These are phyloP conservation scores for Castanea crenata DNA, from an alignment of 306 rosid species.

Conservation along the genomic window DNA sequence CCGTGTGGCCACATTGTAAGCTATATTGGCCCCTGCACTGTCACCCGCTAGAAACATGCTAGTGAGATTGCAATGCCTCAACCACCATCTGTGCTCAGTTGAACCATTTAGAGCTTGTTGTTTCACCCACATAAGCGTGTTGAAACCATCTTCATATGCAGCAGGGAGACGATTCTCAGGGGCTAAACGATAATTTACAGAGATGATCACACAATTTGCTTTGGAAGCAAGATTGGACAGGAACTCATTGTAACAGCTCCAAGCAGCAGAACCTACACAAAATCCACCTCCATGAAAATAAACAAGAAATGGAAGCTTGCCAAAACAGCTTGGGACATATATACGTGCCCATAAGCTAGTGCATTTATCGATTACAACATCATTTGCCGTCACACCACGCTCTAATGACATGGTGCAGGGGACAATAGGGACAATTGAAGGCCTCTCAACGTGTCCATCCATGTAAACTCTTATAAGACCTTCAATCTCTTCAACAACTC, in stretches of 20 bases:
- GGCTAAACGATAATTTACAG: slow-evolving; percentile 65
- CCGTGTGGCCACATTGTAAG: slow-evolving; percentile 58
- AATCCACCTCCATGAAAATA: slow-evolving; percentile 98
- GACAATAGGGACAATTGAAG: slow-evolving; percentile 54
- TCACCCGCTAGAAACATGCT: slow-evolving; percentile 67
- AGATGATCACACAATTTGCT: slow-evolving; percentile 58
- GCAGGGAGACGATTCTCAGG: slow-evolving; percentile 78
- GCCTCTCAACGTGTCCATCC: slow-evolving; percentile 73
- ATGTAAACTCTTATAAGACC: slow-evolving; percentile 67
- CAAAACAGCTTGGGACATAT: slow-evolving; percentile 38
- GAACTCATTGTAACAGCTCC: slow-evolving; percentile 88
- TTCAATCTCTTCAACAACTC: slow-evolving; percentile 56
- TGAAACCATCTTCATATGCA: slow-evolving; percentile 74
- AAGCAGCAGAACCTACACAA: slow-evolving; percentile 84
- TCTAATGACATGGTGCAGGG: slow-evolving; percentile 39
- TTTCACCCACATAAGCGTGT: slow-evolving; percentile 67
- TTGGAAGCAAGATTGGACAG: slow-evolving; percentile 51
- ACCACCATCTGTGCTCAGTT: slow-evolving; percentile 64
- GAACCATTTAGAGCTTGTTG: slow-evolving; percentile 40
- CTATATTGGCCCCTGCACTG: slow-evolving; percentile 92
- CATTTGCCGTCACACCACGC: slow-evolving; percentile 47
- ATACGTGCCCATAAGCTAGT: slow-evolving; percentile 67
- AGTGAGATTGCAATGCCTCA: slow-evolving; percentile 44
- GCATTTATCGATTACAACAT: slow-evolving; percentile 53
- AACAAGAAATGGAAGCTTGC: slow-evolving; percentile 51